phyloP scores from a whole-genome alignment of 1,139 yeast genomes.

The Yamadazyma triangularis region DNA sequence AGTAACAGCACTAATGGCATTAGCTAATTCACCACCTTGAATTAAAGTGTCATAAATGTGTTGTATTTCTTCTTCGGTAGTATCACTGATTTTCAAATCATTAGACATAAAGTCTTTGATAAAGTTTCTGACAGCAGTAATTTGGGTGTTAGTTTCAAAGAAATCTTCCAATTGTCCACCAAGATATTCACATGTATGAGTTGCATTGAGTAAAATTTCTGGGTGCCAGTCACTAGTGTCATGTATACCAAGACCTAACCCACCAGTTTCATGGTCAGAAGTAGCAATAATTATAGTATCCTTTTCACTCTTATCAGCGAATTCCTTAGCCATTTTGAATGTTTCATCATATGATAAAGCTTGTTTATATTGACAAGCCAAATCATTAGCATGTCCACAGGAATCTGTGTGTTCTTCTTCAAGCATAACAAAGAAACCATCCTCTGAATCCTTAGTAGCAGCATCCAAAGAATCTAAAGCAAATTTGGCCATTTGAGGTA shows the following conservation, averaged over 20 bases:
- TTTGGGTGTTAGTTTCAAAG: constrained; percentile 21
- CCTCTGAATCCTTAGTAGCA: constrained; percentile 63
- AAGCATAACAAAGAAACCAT: constrained; percentile 77
- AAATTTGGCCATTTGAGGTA: constrained; percentile 66
- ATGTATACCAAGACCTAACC: constrained; percentile 70
- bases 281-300: constrained; percentile 76
- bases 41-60: no score
- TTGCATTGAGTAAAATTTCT: constrained; percentile 57
- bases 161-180: constrained; percentile 24
- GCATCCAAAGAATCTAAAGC: constrained; percentile 62
- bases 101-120: constrained; percentile 46
- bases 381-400: constrained; percentile 87
- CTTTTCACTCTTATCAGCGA: constrained; percentile 56
- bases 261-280: constrained; percentile 93
- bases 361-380: constrained; percentile 39
- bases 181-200: constrained; percentile 70
- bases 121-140: constrained; percentile 32
- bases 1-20: constrained; percentile 37
- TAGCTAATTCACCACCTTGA: constrained; percentile 11
- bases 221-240: constrained; percentile 68
- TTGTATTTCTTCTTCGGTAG: constrained; percentile 47
- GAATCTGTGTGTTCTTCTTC: constrained; percentile 92
- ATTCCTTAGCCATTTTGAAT: constrained; percentile 63
- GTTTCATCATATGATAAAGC: constrained; percentile 66
- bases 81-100: constrained; percentile 59